Evolutionary conservation across 2,329 filamentous ascomycete genomes (phyloP), one percentile per base, ranked within the genome.

Genomic region (Ophiostoma perfectum): DNA sequence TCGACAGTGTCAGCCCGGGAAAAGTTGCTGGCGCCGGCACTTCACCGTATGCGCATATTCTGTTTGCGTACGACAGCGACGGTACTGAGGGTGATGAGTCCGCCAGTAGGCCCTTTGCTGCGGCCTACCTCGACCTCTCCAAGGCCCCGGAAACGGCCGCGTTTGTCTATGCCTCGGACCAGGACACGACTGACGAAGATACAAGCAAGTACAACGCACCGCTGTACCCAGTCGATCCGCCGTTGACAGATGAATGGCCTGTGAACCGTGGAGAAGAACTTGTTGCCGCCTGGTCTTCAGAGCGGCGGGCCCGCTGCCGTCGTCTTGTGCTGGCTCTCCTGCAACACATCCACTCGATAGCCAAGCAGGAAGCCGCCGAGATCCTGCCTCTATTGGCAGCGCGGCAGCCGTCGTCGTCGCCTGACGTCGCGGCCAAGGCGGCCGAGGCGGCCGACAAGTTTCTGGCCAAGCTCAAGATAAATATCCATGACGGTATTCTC

Each of bases 71-170:
- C 0, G 70, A 75, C 44, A 27, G 27, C 27, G 38, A 47, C 45
- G 55, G 8, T 8, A 7, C 39, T 0, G 55, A 27, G 1, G 16
- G 3, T 3, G 42, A 16, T 44, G 11, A 47, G 45, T 27, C 42
- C 18, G 62, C 14, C 16, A 62, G 18, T 9, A 18, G 44, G 11
- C 70, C 75, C 12, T 87, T 90, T 74, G 81, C 83, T 0, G 84
- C 83, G 0, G 85, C 84, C 0, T 90, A 87, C 73, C 74, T 89
- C 5, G 88, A 91, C 75, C 80, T 88, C 27, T 83, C 83, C 4
- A 81, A 80, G 67, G 81, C 82, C 0, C 86, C 85, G 0, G 88
- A 90, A 74, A 90, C 89, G 0, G 84, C 90, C 70, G 78, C 86
- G 42, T 90, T 85, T 83, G 73, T 90, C 1, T 90, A 88, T 75